Base-by-base conservation (phyloP, 106 monocot genomes). In the Acorus calamus region DNA sequence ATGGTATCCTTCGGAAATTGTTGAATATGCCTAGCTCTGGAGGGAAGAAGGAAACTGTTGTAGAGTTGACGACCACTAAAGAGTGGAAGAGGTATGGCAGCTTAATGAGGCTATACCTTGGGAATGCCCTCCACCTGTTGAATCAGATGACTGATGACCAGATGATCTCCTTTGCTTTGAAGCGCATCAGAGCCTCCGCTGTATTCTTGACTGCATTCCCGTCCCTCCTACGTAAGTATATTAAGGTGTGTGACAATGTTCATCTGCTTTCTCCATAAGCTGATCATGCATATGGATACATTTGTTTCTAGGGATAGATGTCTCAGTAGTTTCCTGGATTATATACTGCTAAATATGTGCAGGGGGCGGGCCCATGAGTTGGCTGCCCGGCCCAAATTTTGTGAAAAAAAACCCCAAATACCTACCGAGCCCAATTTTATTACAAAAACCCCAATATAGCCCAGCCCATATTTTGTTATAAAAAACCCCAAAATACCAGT, bases 131-230 rank as follows among this genome's bases (percentile, higher is more conserved):
- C 7, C 87, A 98, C 74, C 83, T 98, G 56, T 69, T 98, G 77
- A 91, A 80, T 50, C 82, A 98, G 70, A 91, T 98, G 96, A 98
- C 91, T 7, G 96, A 98, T 71, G 91, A 98, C 65, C 82, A 83
- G 61, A 98, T 98, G 96, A 80, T 85, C 14, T 78, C 91, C 14
- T 98, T 98, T 67, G 88, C 96, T 2, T 71, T 98, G 66, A 91
- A 88, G 65, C 81, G 96, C 50, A 70, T 98, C 55, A 98, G 79
- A 66, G 81, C 83, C 66, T 98, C 96, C 13, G 74, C 77, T 73
- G 90, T 91, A 6, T 91, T 96, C 73, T 71, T 96, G 50, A 87
- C 74, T 60, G 94, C 94, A 71, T 96, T 80, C 61, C 90, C 90
- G 11, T 50, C 72, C 47, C 87, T 96, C 7, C 68, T 96, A 61